phyloP scores from a whole-genome alignment of 225 moss, liverwort and hornwort species.

The Sphagnum tenellum region DNA sequence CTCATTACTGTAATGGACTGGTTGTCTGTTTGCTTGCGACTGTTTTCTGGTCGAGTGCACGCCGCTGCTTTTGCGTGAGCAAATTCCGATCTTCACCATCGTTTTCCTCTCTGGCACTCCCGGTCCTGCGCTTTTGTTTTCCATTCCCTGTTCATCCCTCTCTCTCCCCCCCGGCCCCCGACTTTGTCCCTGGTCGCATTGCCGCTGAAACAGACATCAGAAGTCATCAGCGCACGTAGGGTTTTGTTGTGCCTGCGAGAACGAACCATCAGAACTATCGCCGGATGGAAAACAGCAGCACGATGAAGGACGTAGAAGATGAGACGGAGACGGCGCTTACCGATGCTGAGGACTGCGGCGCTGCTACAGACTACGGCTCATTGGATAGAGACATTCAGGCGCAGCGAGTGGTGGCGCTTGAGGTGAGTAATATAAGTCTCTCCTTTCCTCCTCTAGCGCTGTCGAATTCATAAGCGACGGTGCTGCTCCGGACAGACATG shows the following conservation, averaged over 20 bases:
- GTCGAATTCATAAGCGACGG: too few species aligned
- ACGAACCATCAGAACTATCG: background rate
- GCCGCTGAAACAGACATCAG: background rate
- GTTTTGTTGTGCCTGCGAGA: background rate
- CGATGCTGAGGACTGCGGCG: background rate
- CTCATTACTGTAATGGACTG: too few species aligned
- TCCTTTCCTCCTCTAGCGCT: background rate
- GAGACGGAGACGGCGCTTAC: constrained; percentile 4
- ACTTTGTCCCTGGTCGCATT: constrained; percentile 2
- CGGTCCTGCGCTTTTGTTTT: too few species aligned
- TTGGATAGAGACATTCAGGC: constrained; percentile 19
- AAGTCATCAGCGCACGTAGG: background rate
- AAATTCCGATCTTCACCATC: too few species aligned
- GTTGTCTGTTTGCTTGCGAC: too few species aligned
- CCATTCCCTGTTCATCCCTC: too few species aligned
- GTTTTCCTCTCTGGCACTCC: too few species aligned
- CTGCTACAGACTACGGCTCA: constrained; percentile 2
- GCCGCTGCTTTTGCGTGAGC: too few species aligned
- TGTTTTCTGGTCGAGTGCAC: too few species aligned
- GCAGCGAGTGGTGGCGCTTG: constrained; percentile 27
- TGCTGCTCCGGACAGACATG: too few species aligned
- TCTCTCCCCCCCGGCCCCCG: background rate
- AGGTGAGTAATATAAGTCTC: constrained; percentile 12
- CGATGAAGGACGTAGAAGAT: constrained; percentile 6
- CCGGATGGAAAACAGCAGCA: background rate